Conservation (phyloP, 257 asterid genomes). For the Datura wrightii region DNA sequence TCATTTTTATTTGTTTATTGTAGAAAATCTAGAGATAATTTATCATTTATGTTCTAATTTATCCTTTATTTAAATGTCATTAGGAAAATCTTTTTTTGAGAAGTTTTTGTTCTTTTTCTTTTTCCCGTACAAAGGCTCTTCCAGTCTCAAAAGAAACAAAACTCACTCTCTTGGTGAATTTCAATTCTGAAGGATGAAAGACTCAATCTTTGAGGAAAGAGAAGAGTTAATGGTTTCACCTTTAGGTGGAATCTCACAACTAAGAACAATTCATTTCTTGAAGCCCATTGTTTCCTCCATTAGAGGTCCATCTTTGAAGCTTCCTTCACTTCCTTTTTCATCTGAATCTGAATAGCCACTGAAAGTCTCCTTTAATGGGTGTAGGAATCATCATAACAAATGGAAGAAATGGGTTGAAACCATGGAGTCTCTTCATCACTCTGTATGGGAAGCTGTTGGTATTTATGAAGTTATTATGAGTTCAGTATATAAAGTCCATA, state of each 20-base stretch:
- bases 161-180: neutral
- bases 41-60: too few species aligned
- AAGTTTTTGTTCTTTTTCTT: too few species aligned
- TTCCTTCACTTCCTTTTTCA: slow-evolving; percentile 38
- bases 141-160: neutral
- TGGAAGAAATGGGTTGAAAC: slow-evolving; percentile 46
- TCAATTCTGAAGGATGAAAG: neutral
- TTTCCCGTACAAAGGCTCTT: too few species aligned
- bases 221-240: slow-evolving; percentile 49
- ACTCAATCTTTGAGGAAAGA: slow-evolving; percentile 36
- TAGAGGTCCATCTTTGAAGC: slow-evolving; percentile 39
- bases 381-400: slow-evolving; percentile 32
- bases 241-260: slow-evolving; percentile 38
- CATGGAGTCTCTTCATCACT: slow-evolving; percentile 31
- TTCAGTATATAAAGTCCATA: slow-evolving; percentile 32
- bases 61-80: too few species aligned
- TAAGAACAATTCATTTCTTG: slow-evolving; percentile 43
- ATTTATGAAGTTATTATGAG: slow-evolving; percentile 42
- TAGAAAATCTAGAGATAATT: too few species aligned
- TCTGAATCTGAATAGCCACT: slow-evolving; percentile 44
- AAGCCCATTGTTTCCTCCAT: slow-evolving; percentile 33
- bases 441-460: slow-evolving; percentile 45
- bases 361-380: slow-evolving; percentile 40
- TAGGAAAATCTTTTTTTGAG: neutral
- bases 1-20: too few species aligned